Evolutionary conservation across 495 filamentous ascomycete genomes (phyloP).

Genomic region (Elaphomyces granulatus): DNA sequence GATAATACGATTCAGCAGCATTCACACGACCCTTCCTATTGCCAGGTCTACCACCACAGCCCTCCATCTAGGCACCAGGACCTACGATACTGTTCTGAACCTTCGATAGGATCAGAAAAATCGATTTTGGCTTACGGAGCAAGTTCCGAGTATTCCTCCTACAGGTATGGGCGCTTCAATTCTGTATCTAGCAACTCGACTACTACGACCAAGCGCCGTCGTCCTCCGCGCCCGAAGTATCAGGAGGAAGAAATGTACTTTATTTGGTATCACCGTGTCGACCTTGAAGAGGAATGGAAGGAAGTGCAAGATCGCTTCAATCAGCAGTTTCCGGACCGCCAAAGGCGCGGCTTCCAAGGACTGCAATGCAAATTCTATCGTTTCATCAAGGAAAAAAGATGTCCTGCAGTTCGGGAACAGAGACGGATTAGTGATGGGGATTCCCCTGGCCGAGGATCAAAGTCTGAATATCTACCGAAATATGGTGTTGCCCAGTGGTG

Average conservation of each 20-base stretch:
- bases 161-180: constrained; percentile 22
- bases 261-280: constrained; percentile 42
- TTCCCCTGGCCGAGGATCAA: constrained; percentile 14
- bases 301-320: constrained; percentile 37
- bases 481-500: constrained; percentile 29
- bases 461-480: constrained; percentile 9
- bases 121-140: neutral
- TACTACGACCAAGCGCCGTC: constrained; percentile 21
- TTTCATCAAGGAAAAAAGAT: constrained; percentile 35
- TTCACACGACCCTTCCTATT: neutral
- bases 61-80: neutral
- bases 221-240: constrained; percentile 34
- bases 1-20: neutral
- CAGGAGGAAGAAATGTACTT: constrained; percentile 40
- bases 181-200: constrained; percentile 32
- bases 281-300: constrained; percentile 37
- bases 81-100: neutral
- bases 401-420: constrained; percentile 32
- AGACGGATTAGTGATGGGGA: constrained; percentile 32
- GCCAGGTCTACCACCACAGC: neutral
- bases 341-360: constrained; percentile 32
- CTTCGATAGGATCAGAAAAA: neutral
- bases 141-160: neutral
- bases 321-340: constrained; percentile 31
- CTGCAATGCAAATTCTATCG: constrained; percentile 44